Percentiles rank a stretch among this genome's conserved stretches.
These are phyloP conservation scores for Collybia nuda DNA, from an alignment of 768 basidiomycete species.

Conservation along the genomic window DNA sequence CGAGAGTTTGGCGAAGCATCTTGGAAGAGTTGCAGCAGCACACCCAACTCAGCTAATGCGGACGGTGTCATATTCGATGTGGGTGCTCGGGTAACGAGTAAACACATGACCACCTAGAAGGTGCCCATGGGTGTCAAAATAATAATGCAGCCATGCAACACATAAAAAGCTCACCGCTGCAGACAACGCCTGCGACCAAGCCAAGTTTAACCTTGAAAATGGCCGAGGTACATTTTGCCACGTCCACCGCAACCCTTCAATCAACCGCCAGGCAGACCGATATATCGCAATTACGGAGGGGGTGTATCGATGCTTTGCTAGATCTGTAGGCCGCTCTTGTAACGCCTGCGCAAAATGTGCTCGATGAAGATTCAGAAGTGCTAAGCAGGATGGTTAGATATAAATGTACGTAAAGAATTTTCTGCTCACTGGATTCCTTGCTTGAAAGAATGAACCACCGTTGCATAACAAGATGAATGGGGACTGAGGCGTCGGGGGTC, in stretches of 20 bases:
- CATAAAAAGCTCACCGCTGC: conserved; percentile 49
- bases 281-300: conserved; percentile 74
- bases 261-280: conserved; percentile 68
- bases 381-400: conserved; percentile 26
- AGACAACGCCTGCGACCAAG: conserved; percentile 70
- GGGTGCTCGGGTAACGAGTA: conserved; percentile 45
- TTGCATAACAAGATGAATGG: conserved; percentile 32
- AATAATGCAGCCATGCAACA: background rate
- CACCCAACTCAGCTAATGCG: conserved; percentile 48
- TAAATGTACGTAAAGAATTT: background rate
- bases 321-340: conserved; percentile 55
- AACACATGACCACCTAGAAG: conserved; percentile 58
- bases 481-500: conserved; percentile 7
- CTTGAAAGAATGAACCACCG: conserved; percentile 40
- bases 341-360: conserved; percentile 69
- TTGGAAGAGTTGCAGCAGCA: conserved; percentile 42
- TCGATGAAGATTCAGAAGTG: conserved; percentile 63
- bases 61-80: conserved; percentile 44
- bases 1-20: conserved; percentile 42
- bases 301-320: conserved; percentile 59
- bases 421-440: conserved; percentile 49
- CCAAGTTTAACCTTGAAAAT: conserved; percentile 42
- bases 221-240: conserved; percentile 40
- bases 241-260: conserved; percentile 45
- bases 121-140: background rate